Evolutionary conservation across 768 basidiomycete genomes (phyloP), one percentile per base, ranked within the genome.

Genomic region (Calocybe cyanea): DNA sequence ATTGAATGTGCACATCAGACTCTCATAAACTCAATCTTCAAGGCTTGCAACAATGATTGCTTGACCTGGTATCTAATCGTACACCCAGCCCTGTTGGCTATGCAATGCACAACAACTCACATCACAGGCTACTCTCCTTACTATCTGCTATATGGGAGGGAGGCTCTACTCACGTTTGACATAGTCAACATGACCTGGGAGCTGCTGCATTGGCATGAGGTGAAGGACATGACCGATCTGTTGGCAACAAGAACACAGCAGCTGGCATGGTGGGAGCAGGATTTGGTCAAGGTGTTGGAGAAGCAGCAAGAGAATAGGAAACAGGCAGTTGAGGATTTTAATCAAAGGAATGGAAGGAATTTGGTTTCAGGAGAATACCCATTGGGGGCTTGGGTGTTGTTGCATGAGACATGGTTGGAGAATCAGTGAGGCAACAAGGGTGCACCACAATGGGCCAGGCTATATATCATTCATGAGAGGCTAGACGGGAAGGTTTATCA

Each of bases 61-160:
- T 40, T 41, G 0, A 35, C 45, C 11, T 69, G 66, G 66, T 60
- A 61, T 1, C 38, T 45, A 1, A 60, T 51, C 17, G n/a, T 70
- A 0, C 40, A 50, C 2, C 48, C 59, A 0, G 57, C 49, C 2
- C 43, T 68, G 0, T 55, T 63, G 24, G 57, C 65, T 0, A 59
- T 63, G 4, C 52, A 60, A 0, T 52, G 53, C 25, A 64, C 62
- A 0, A 49, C 54, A 3, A 51, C 43, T 1, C 17, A 60, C 1
- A 46, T 59, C n/a, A 69, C 68, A 4, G 63, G 65, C 0, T 63
- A 48, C 43, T 48, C 62, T 0, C 64, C 67, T 0, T 68, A 58
- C 33, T 66, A 51, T 30, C 43, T 69, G n/a, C 28, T 61, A 1
- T 63, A 68, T 40, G 60, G 68, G 3, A 18, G 54, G 0, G 55